Percentiles rank a stretch among this genome's conserved stretches.
These are phyloP conservation scores for Dillenia turbinata DNA, from an alignment of 164 flowering plant species.

Conservation along the genomic window DNA sequence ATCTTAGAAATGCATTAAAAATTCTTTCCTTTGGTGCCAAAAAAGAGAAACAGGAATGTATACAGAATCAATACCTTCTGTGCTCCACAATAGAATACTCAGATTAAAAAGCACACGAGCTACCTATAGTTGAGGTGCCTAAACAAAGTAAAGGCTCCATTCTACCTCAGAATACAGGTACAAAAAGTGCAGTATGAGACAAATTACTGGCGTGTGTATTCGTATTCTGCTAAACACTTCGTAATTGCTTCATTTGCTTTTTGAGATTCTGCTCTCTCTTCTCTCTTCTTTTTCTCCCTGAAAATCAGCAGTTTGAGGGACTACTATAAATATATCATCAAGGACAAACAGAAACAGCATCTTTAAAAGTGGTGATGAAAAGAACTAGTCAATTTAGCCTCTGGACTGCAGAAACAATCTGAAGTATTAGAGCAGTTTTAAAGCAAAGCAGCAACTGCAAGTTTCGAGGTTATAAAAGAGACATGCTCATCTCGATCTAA, in stretches of 20 bases:
- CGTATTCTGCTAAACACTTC: constrained; percentile 45
- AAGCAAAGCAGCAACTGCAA: too few relatives aligned
- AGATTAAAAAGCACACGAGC: not conserved
- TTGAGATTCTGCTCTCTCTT: constrained; percentile 65
- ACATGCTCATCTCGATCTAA: too few relatives aligned
- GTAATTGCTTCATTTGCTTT: constrained; percentile 70
- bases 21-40: not conserved
- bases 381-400: too few relatives aligned
- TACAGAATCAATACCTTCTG: constrained; percentile 6
- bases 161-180: not conserved
- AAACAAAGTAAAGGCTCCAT: constrained; percentile 1
- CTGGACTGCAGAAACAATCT: too few relatives aligned
- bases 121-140: not conserved
- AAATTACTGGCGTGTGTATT: constrained; percentile 17
- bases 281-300: constrained; percentile 89
- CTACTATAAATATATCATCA: too few relatives aligned
- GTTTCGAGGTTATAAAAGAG: too few relatives aligned
- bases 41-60: not conserved
- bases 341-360: not conserved
- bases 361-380: not conserved
- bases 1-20: too few relatives aligned
- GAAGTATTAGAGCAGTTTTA: too few relatives aligned
- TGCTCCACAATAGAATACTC: constrained; percentile 4
- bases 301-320: constrained; percentile 9
- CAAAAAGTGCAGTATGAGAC: not conserved